Percentiles rank a stretch among this genome's conserved stretches.
phyloP scores from a whole-genome alignment of 2,329 filamentous ascomycete genomes.

The Capronia epimyces region DNA sequence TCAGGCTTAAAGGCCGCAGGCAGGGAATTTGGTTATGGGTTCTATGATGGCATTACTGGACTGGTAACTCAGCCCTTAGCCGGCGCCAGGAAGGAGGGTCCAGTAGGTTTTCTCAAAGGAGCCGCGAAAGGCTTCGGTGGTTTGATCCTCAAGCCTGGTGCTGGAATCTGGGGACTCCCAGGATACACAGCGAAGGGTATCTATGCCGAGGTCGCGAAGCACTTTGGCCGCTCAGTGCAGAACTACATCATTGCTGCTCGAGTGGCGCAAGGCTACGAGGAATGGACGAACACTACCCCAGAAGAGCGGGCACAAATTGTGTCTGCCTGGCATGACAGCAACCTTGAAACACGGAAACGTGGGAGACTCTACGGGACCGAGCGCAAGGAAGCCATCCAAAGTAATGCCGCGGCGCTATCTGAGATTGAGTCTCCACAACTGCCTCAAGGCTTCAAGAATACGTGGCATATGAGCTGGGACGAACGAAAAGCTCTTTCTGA shows the following conservation, averaged over 20 bases:
- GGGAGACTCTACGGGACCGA: slow-evolving; percentile 29
- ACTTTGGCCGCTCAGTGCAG: slow-evolving; percentile 64
- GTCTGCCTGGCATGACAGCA: slow-evolving; percentile 57
- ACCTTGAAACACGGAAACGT: slow-evolving; percentile 51
- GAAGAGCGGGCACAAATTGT: slow-evolving; percentile 63
- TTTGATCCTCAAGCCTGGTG: slow-evolving; percentile 72
- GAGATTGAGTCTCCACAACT: slow-evolving; percentile 38
- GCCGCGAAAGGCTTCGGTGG: slow-evolving; percentile 80
- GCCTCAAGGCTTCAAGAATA: slow-evolving; percentile 46
- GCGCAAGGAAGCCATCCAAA: slow-evolving; percentile 54
- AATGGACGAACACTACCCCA: slow-evolving; percentile 50
- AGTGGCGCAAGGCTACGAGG: slow-evolving; percentile 67
- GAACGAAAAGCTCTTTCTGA: slow-evolving; percentile 50
- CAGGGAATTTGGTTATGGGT: slow-evolving; percentile 69
- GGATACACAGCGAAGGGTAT: slow-evolving; percentile 80
- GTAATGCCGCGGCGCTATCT: slow-evolving; percentile 31
- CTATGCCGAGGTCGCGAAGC: slow-evolving; percentile 68
- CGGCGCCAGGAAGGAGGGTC: slow-evolving; percentile 61
- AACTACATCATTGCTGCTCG: slow-evolving; percentile 76
- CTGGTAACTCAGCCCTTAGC: slow-evolving; percentile 71
- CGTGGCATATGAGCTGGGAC: slow-evolving; percentile 46
- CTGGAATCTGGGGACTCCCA: slow-evolving; percentile 68
- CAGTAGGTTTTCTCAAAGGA: slow-evolving; percentile 66
- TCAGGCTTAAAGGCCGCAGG: slow-evolving; percentile 73
- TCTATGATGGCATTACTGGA: slow-evolving; percentile 77